Conservation (phyloP, 2,329 filamentous ascomycete genomes). For the Ophidiomyces ophidiicola region DNA sequence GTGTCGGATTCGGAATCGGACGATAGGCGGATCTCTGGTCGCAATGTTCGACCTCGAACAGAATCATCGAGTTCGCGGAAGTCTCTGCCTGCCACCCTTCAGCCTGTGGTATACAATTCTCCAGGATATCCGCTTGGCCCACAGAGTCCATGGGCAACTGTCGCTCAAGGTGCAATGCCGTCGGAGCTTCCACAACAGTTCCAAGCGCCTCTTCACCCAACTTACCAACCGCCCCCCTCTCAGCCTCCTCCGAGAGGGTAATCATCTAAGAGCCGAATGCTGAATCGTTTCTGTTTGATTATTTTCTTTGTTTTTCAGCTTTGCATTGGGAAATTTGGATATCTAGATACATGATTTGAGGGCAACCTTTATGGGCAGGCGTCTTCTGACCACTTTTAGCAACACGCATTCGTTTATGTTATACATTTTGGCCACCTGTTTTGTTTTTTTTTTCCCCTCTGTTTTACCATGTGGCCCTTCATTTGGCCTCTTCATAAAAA, state of each 20-base stretch:
- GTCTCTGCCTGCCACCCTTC: slow-evolving; percentile 3
- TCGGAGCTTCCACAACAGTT: background rate
- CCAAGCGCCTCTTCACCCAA: background rate
- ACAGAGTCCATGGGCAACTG: background rate
- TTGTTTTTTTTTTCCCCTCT: background rate
- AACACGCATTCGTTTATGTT: slow-evolving; percentile 1
- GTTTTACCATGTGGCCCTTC: background rate
- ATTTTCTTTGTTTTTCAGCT: too few species aligned
- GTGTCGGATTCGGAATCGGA: slow-evolving; percentile 11
- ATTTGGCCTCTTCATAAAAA: background rate
- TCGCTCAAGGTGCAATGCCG: background rate
- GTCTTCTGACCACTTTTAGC: background rate
- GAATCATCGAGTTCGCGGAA: slow-evolving; percentile 5
- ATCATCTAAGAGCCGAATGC: background rate
- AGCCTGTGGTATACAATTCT: slow-evolving; percentile 4
- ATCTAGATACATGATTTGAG: slow-evolving; percentile 4
- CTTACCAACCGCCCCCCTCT: background rate
- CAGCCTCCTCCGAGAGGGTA: background rate
- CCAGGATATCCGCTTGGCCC: background rate
- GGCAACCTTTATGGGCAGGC: slow-evolving; percentile 11
- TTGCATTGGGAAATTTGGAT: background rate
- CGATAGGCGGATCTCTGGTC: slow-evolving; percentile 2
- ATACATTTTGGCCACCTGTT: background rate
- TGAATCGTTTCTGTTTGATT: background rate
- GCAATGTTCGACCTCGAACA: slow-evolving; percentile 13